Percentiles rank a stretch among this genome's conserved stretches.
Evolutionary conservation across 768 basidiomycete genomes (phyloP).

Genomic region (Tylopilus vinaceipallidus): DNA sequence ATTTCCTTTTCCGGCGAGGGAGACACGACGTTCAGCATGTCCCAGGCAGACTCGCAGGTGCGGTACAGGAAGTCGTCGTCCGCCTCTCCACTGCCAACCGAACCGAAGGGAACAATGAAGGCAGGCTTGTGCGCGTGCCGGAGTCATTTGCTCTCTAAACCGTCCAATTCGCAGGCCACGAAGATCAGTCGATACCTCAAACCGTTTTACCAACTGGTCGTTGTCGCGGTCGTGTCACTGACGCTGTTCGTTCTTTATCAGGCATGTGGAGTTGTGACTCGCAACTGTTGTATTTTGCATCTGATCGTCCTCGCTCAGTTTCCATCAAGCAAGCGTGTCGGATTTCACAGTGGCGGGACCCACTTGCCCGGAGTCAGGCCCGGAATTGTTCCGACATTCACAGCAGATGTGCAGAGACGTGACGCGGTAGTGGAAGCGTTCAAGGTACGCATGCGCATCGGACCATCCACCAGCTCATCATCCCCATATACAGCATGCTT

Average conservation of each 20-base stretch:
- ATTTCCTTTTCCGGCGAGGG: conserved; percentile 15
- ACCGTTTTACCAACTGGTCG: conserved; percentile 11
- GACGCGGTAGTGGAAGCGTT: conserved; percentile 78
- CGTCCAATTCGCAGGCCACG: conserved; percentile 3
- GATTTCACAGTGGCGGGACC: conserved; percentile 1
- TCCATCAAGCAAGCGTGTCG: conserved; percentile 4
- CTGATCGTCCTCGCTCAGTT: conserved; percentile 18
- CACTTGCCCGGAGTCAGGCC: conserved; percentile 22
- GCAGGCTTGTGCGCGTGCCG: neutral
- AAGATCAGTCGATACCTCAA: neutral
- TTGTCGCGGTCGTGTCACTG: conserved; percentile 1
- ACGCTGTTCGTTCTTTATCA: conserved; percentile 14
- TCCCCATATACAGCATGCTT: conserved; percentile 62
- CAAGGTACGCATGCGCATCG: conserved; percentile 47
- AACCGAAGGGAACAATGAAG: conserved; percentile 1
- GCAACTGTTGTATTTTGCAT: neutral
- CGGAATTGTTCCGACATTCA: conserved; percentile 26
- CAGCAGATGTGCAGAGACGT: conserved; percentile 59
- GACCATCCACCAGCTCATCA: conserved; percentile 2
- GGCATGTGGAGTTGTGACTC: conserved; percentile 9
- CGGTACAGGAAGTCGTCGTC: conserved; percentile 24
- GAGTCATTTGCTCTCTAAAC: neutral
- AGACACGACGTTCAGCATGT: neutral
- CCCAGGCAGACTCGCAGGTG: conserved; percentile 11
- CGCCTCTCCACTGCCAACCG: neutral